phyloP scores from a whole-genome alignment of 441 rosid genomes.

The Euphorbia schlechtendalii region DNA sequence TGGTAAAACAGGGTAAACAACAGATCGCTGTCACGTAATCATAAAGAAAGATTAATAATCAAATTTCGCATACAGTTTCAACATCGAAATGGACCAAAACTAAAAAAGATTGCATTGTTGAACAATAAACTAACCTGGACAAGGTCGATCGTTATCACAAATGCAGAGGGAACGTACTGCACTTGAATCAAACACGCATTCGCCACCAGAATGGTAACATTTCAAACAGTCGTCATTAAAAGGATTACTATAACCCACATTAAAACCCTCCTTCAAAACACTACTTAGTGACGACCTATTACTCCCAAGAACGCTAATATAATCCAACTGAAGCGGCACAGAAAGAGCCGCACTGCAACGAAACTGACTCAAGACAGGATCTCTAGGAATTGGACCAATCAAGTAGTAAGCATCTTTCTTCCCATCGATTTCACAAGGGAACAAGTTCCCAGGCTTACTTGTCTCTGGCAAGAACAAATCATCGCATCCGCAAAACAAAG shows the following conservation, averaged over 20 bases:
- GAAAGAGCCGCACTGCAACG: conserved; percentile 13
- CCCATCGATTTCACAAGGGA: conserved; percentile 15
- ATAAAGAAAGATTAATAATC: no score
- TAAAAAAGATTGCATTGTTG: no score
- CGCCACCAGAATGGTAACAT: conserved; percentile 21
- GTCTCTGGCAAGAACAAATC: background rate
- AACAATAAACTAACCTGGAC: conserved; percentile 30
- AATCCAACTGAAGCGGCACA: conserved; percentile 14
- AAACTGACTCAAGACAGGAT: conserved; percentile 11
- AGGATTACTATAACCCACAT: conserved; percentile 20
- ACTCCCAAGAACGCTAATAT: background rate
- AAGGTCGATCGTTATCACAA: conserved; percentile 28
- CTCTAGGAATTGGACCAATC: conserved; percentile 18
- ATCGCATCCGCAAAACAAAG: conserved; percentile 27
- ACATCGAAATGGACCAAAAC: no score
- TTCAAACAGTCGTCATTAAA: conserved; percentile 18
- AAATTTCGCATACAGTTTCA: no score
- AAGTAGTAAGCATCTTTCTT: background rate
- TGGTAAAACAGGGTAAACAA: no score
- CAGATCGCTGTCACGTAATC: no score
- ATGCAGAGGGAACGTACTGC: conserved; percentile 27
- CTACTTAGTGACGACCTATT: conserved; percentile 21
- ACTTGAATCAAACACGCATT: conserved; percentile 32
- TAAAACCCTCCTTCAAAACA: conserved; percentile 31
- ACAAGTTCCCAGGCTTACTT: conserved; percentile 6